phyloP scores from a whole-genome alignment of 495 filamentous ascomycete genomes.

The Astrothelium subdiscretum region DNA sequence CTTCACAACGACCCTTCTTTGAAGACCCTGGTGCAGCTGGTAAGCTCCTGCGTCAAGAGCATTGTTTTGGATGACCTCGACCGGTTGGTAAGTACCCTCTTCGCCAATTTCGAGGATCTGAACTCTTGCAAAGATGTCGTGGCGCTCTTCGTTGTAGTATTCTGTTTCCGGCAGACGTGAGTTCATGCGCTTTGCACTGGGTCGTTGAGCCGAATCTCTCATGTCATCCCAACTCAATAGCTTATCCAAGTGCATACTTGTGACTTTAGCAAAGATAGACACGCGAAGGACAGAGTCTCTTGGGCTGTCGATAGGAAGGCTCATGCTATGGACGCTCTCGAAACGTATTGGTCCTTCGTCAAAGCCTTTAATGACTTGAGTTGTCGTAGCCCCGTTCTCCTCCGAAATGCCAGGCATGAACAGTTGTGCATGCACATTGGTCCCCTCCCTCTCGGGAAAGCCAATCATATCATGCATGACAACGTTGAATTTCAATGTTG shows the following conservation, averaged over 20 bases:
- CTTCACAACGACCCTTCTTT: slow-evolving; percentile 76
- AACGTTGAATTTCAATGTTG: slow-evolving; percentile 94
- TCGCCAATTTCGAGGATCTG: slow-evolving; percentile 88
- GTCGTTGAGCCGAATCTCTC: slow-evolving; percentile 55
- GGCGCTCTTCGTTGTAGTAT: slow-evolving; percentile 83
- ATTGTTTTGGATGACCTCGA: slow-evolving; percentile 79
- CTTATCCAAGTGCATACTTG: slow-evolving; percentile 90
- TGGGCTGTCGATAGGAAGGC: slow-evolving; percentile 76
- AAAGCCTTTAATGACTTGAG: slow-evolving; percentile 87
- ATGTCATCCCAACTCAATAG: slow-evolving; percentile 98
- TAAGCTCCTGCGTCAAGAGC: slow-evolving; percentile 76
- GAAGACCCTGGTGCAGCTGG: slow-evolving; percentile 90
- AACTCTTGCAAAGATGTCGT: slow-evolving; percentile 79
- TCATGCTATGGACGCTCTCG: slow-evolving; percentile 98
- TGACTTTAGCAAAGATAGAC: slow-evolving; percentile 88
- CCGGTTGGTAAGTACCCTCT: slow-evolving; percentile 78
- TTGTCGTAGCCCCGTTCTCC: slow-evolving; percentile 83
- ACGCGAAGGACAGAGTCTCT: slow-evolving; percentile 66
- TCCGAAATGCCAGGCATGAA: slow-evolving; percentile 90
- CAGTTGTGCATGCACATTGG: slow-evolving; percentile 89
- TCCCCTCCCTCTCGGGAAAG: slow-evolving; percentile 92
- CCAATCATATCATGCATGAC: slow-evolving; percentile 96
- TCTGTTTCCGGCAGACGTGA: slow-evolving; percentile 80
- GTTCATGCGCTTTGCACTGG: slow-evolving; percentile 42
- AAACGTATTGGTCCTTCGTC: slow-evolving; percentile 92